These are phyloP conservation scores for Macrophomina pseudophaseolina DNA, from an alignment of 2,329 filamentous ascomycete species.

Conservation along the genomic window DNA sequence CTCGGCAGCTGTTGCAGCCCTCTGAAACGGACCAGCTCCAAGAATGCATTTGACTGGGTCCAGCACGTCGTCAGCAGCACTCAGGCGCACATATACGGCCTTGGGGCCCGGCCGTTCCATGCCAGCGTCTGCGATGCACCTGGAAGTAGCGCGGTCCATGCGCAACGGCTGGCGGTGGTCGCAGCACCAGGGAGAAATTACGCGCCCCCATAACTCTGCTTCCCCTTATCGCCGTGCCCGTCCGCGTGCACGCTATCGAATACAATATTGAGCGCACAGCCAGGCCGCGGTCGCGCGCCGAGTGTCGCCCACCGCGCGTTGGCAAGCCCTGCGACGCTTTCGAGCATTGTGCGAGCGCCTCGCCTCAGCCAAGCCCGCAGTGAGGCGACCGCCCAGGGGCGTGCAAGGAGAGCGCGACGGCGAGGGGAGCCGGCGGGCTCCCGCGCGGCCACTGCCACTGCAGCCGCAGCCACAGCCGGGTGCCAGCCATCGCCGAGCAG, in stretches of 20 bases:
- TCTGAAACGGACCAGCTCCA: constrained; percentile 10
- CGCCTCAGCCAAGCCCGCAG: not conserved
- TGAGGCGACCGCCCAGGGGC: not conserved
- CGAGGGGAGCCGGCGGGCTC: constrained; percentile 1
- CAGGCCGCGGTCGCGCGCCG: constrained; percentile 12
- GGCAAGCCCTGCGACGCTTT: not conserved
- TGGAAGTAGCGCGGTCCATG: constrained; percentile 6
- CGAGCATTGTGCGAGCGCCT: not conserved
- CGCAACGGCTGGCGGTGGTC: constrained; percentile 14
- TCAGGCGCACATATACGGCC: constrained; percentile 5
- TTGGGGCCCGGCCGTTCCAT: not conserved
- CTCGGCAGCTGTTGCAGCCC: not conserved
- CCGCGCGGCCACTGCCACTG: not conserved
- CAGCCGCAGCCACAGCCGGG: not conserved
- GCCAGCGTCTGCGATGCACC: not conserved
- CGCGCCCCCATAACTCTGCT: not conserved
- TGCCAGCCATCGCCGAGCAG: not conserved
- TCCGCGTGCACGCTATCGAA: constrained; percentile 14
- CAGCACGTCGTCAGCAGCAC: constrained; percentile 8
- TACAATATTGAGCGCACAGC: constrained; percentile 19
- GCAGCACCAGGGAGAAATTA: not conserved
- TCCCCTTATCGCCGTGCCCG: not conserved
- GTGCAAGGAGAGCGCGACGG: not conserved
- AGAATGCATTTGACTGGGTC: not conserved
- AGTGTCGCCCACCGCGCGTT: not conserved